Evolutionary conservation across 208 protist species (phyloP).

Genomic region (Crithidia mellificae): DNA sequence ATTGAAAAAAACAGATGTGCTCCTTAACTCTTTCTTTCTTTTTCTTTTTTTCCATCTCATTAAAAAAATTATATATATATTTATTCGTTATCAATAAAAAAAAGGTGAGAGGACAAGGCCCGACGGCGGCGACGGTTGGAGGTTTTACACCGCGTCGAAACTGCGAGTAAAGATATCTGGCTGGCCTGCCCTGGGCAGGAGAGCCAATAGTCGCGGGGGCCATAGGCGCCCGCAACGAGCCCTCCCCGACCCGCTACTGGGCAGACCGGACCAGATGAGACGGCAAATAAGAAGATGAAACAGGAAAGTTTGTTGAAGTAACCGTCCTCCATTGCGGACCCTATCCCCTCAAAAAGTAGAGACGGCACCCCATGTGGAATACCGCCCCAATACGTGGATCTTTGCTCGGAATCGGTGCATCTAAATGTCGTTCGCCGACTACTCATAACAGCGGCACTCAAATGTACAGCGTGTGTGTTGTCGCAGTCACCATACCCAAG

Average conservation of each 20-base stretch:
- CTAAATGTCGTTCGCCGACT: too few relatives aligned
- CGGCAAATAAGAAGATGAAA: background rate
- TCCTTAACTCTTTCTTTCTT: too few relatives aligned
- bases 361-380: conserved; percentile 2
- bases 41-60: too few relatives aligned
- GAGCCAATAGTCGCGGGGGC: too few relatives aligned
- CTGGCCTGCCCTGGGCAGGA: too few relatives aligned
- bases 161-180: background rate
- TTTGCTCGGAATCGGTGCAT: too few relatives aligned
- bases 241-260: too few relatives aligned
- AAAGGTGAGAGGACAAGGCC: conserved; percentile 7
- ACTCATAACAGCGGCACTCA: background rate
- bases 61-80: too few relatives aligned
- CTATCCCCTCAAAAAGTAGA: conserved; percentile 12
- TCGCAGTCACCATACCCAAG: conserved; percentile 79
- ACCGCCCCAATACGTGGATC: background rate
- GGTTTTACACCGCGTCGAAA: conserved; percentile 23
- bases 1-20: too few relatives aligned
- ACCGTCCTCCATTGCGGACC: conserved; percentile 29
- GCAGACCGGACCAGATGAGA: too few relatives aligned
- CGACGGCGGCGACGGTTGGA: conserved; percentile 28
- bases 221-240: too few relatives aligned
- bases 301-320: conserved; percentile 6
- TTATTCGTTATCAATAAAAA: too few relatives aligned
- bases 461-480: background rate